phyloP scores from a whole-genome alignment of 2,329 filamentous ascomycete genomes.

The Cadophora sp. region DNA sequence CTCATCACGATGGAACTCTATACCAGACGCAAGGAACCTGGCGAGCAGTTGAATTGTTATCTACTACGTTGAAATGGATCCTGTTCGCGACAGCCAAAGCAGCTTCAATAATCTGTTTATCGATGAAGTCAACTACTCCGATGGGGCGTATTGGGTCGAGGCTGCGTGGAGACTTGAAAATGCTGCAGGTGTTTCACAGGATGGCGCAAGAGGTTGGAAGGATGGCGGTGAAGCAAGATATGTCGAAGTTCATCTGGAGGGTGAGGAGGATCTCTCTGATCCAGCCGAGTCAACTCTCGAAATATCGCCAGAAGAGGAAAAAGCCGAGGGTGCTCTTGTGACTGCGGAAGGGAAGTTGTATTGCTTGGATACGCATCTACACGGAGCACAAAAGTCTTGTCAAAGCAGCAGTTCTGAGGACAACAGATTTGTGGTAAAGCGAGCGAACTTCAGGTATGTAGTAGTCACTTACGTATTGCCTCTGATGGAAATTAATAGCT shows the following conservation, averaged over 20 bases:
- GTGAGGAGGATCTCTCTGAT: background rate
- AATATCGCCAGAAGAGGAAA: constrained; percentile 17
- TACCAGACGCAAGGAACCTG: constrained; percentile 11
- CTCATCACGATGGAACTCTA: constrained; percentile 10
- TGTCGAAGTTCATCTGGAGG: constrained; percentile 19
- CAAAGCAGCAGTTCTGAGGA: constrained; percentile 18
- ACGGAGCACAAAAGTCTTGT: constrained; percentile 18
- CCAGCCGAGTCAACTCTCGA: constrained; percentile 15
- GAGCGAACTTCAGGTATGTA: constrained; percentile 21
- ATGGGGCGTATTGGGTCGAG: constrained; percentile 18
- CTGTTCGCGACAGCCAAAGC: constrained; percentile 2
- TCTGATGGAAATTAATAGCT: constrained; percentile 14
- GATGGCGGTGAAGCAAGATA: constrained; percentile 11
- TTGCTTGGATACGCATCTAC: constrained; percentile 9
- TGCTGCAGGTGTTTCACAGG: constrained; percentile 20
- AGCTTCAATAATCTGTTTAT: constrained; percentile 7
- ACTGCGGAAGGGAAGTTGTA: constrained; percentile 10
- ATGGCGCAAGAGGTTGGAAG: constrained; percentile 3
- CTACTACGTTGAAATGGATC: constrained; percentile 18
- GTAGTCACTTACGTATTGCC: constrained; percentile 15
- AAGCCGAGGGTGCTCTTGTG: constrained; percentile 3
- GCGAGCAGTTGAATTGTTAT: constrained; percentile 15
- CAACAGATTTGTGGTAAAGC: constrained; percentile 14
- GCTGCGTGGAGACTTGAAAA: constrained; percentile 19
- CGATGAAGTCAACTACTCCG: constrained; percentile 1